Conservation (phyloP, 2,329 filamentous ascomycete species). For the Bertia moriformis region DNA sequence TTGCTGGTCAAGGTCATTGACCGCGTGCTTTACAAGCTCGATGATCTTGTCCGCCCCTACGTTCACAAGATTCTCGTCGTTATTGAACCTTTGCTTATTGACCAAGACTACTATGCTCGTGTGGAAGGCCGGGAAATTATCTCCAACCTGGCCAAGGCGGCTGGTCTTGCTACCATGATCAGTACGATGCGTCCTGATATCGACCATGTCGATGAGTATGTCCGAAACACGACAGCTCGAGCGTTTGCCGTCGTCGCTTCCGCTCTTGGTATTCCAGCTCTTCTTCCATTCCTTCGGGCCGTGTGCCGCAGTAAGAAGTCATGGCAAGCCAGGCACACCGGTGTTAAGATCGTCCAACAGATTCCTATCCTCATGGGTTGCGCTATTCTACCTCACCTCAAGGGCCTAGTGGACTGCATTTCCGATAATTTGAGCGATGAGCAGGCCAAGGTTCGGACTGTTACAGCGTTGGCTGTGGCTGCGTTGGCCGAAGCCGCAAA, state of each 20-base stretch:
- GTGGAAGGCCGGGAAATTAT: constrained; percentile 98
- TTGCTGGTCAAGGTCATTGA: constrained; percentile 98
- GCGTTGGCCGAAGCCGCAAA: constrained; percentile 91
- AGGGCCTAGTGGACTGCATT: constrained; percentile 91
- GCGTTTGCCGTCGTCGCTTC: constrained; percentile 96
- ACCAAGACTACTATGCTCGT: constrained; percentile 97
- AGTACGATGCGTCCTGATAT: constrained; percentile 98
- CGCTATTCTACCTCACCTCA: constrained; percentile 85
- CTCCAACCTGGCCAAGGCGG: constrained; percentile 91
- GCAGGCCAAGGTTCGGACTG: constrained; percentile 92
- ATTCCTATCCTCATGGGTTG: constrained; percentile 98
- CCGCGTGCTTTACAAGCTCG: constrained; percentile 93
- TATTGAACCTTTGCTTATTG: constrained; percentile 96
- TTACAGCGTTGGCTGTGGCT: constrained; percentile 86
- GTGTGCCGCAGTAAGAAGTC: constrained; percentile 98
- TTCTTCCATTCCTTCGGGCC: constrained; percentile 85
- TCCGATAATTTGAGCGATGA: constrained; percentile 92
- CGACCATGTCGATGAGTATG: constrained; percentile 95
- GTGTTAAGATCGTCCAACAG: constrained; percentile 97
- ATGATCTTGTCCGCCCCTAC: constrained; percentile 87
- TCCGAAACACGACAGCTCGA: constrained; percentile 90
- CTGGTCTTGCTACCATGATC: constrained; percentile 96
- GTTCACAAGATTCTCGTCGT: constrained; percentile 98
- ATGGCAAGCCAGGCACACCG: constrained; percentile 94
- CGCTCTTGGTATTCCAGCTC: constrained; percentile 83